These are phyloP conservation scores for Diaporthe australafricana DNA, from an alignment of 2,329 filamentous ascomycete genomes.

Conservation along the genomic window DNA sequence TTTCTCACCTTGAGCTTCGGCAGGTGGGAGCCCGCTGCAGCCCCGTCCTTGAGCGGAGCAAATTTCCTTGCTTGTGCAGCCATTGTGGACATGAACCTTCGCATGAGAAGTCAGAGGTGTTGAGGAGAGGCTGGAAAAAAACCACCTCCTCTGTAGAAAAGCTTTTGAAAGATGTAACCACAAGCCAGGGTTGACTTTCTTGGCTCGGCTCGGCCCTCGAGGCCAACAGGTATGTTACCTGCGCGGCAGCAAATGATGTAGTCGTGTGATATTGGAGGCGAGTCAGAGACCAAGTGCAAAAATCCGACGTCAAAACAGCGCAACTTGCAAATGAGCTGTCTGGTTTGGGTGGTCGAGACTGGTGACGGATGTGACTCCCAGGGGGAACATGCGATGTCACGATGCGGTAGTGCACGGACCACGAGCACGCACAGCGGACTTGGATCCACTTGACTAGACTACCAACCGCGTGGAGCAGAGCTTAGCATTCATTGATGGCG, in stretches of 20 bases:
- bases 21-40: constrained; percentile 46
- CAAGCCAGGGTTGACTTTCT: background rate
- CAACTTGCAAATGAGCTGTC: background rate
- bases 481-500: background rate
- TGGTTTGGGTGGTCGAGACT: constrained; percentile 1
- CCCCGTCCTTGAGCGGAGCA: constrained; percentile 62
- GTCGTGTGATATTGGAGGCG: background rate
- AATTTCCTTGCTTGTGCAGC: constrained; percentile 59
- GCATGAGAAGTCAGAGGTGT: constrained; percentile 39
- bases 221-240: background rate
- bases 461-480: background rate
- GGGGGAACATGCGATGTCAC: background rate
- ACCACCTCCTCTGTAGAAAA: background rate
- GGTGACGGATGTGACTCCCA: constrained; percentile 13
- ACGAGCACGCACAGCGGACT: background rate
- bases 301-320: background rate
- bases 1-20: constrained; percentile 54
- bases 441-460: background rate
- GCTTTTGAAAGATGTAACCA: background rate
- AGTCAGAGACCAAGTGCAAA: background rate
- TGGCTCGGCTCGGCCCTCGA: background rate
- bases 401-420: constrained; percentile 14
- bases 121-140: background rate
- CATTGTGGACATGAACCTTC: constrained; percentile 57
- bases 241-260: background rate